Evolutionary conservation across 129 eudicot genomes (phyloP), one percentile per base, ranked within the genome.

Genomic region (Flaveria robusta): DNA sequence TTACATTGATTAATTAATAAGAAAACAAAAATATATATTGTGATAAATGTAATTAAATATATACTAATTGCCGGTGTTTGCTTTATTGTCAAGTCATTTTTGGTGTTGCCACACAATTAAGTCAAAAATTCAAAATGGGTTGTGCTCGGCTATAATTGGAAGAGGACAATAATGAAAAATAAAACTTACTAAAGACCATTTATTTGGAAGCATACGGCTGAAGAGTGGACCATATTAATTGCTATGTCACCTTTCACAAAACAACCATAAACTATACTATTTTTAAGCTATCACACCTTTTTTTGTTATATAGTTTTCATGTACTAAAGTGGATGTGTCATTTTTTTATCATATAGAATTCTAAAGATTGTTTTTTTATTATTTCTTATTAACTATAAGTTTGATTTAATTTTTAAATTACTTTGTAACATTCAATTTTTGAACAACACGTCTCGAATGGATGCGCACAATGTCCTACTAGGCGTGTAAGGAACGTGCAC

Each of bases 171-270:
- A 29, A 74, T 64, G 31, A 47, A 62, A 42, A 26, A 62, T 64
- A 29, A 64, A 60, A 74, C 18, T 24, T 45, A 62, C 27, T 62
- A 60, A 46, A 18, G 66, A 47, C 63, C 43, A 64, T 64, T 64
- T 64, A 60, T 62, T 62, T 62, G 79, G 71, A 45, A 74, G 66
- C 71, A 74, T 74, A 74, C 79, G 71, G 71, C 71, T 60, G 29
- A 74, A 43, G 16, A 60, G 5, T 26, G 56, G 60, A 45, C 55
- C 43, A 23, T 23, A 58, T 74, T 23, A 60, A 74, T 58, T 59
- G 69, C 13, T 42, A 39, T 73, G 55, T 73, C 29, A 56, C 6
- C 64, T 9, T 56, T 56, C 11, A 24, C 31, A 56, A 56, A 56
- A 22, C 64, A 56, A 56, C 59, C 64, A 58, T 58, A 58, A 58